phyloP scores from a whole-genome alignment of 2,329 filamentous ascomycete genomes.

The Hawksworthiomyces lignivorus region DNA sequence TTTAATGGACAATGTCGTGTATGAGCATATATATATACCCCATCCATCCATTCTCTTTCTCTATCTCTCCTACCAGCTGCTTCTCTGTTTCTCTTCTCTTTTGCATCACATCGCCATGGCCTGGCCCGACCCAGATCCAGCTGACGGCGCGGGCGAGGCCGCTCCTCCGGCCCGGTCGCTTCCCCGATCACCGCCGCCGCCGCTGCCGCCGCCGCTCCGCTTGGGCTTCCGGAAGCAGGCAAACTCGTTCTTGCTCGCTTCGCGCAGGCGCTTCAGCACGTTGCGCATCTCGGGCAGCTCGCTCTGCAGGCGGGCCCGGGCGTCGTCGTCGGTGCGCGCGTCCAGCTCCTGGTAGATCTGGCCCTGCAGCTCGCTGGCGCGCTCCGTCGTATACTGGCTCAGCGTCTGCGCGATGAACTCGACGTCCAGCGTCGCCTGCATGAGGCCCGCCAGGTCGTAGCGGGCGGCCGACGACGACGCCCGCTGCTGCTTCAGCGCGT shows the following conservation, averaged over 20 bases:
- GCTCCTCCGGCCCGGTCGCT: not conserved
- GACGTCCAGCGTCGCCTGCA: slow-evolving; percentile 95
- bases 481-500: slow-evolving; percentile 62
- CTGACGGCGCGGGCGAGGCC: slow-evolving; percentile 2
- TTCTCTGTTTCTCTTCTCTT: too few species aligned
- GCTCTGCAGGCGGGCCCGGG: slow-evolving; percentile 68
- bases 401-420: slow-evolving; percentile 95
- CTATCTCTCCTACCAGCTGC: too few species aligned
- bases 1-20: too few species aligned
- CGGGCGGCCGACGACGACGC: not conserved
- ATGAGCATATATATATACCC: too few species aligned
- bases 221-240: slow-evolving; percentile 69
- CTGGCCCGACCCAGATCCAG: not conserved
- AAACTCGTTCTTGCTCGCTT: slow-evolving; percentile 79
- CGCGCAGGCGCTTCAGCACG: slow-evolving; percentile 74
- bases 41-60: too few species aligned
- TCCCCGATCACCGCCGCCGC: not conserved
- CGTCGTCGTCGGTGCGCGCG: slow-evolving; percentile 78
- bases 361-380: slow-evolving; percentile 72
- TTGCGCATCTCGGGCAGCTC: slow-evolving; percentile 86
- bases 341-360: slow-evolving; percentile 86
- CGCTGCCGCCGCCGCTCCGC: slow-evolving; percentile 20
- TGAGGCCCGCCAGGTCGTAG: slow-evolving; percentile 74
- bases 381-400: slow-evolving; percentile 78
- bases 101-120: not conserved